These are phyloP conservation scores for Erysiphe pulchra DNA, from an alignment of 2,329 filamentous ascomycete genomes.

Conservation along the genomic window DNA sequence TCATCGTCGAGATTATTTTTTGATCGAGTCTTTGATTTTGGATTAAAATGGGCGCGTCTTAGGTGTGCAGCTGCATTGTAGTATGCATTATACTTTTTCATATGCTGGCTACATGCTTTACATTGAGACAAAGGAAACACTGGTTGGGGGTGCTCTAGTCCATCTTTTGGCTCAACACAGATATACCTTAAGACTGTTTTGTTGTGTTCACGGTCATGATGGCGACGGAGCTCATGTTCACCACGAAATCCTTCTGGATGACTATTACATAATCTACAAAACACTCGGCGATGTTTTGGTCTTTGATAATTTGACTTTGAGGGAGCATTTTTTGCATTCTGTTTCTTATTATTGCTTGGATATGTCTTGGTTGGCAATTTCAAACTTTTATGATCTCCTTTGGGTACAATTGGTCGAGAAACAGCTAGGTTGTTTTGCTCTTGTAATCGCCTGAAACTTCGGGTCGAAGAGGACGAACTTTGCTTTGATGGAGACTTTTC, in stretches of 20 bases:
- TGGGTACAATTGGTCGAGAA: constrained; percentile 11
- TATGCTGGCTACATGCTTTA: constrained; percentile 54
- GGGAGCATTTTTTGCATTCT: constrained; percentile 11
- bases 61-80: constrained; percentile 90
- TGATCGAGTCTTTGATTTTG: constrained; percentile 21
- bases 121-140: constrained; percentile 30
- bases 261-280: constrained; percentile 51
- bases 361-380: constrained; percentile 10
- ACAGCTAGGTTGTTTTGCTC: constrained; percentile 10
- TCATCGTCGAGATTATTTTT: constrained; percentile 12
- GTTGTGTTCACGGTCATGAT: constrained; percentile 41
- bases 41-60: constrained; percentile 67
- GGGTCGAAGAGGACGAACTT: constrained; percentile 9
- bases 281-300: constrained; percentile 13
- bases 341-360: constrained; percentile 12
- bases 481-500: constrained; percentile 13
- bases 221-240: constrained; percentile 59
- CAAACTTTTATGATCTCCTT: constrained; percentile 9
- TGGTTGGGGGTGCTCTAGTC: constrained; percentile 21
- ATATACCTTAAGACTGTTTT: constrained; percentile 27
- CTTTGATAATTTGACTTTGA: constrained; percentile 14
- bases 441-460: constrained; percentile 12
- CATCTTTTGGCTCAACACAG: constrained; percentile 26
- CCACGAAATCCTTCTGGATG: constrained; percentile 73
- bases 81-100: constrained; percentile 77